Evolutionary conservation across 805 yeast species (phyloP).

Genomic region (Candida taoyuanica): DNA sequence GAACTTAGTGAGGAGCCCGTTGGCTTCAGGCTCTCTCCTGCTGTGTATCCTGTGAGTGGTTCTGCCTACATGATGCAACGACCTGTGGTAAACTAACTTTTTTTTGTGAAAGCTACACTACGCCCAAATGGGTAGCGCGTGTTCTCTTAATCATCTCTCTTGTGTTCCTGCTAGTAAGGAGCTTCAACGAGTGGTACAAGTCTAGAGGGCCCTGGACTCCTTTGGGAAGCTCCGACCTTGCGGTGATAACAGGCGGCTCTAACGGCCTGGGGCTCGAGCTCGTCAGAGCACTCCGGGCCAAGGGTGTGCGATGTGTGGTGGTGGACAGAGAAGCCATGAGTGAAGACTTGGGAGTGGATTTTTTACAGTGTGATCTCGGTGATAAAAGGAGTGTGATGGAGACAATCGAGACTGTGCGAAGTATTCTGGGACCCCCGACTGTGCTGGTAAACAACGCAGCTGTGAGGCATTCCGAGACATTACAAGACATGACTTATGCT

Average conservation of each 20-base stretch:
- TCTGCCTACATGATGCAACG: too few relatives aligned
- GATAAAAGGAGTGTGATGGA: constrained; percentile 37
- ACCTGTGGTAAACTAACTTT: too few relatives aligned
- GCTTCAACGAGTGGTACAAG: constrained; percentile 13
- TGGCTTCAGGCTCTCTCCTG: constrained; percentile 1
- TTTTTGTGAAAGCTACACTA: constrained; percentile 2
- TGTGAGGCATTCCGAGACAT: constrained; percentile 46
- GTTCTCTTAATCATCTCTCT: not conserved
- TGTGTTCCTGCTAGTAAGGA: not conserved
- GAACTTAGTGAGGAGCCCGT: not conserved
- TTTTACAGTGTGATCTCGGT: constrained; percentile 65
- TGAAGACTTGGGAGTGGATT: constrained; percentile 32
- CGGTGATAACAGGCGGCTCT: constrained; percentile 36
- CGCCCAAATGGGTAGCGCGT: constrained; percentile 2
- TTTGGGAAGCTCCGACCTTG: constrained; percentile 16
- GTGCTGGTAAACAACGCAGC: constrained; percentile 84
- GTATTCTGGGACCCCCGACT: constrained; percentile 53
- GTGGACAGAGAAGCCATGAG: constrained; percentile 26
- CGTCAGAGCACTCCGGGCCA: constrained; percentile 16
- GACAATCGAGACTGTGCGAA: constrained; percentile 33
- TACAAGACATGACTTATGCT: constrained; percentile 44
- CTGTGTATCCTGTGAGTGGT: constrained; percentile 3
- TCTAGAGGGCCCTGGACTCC: constrained; percentile 21
- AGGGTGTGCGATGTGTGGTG: constrained; percentile 23
- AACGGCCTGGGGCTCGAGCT: constrained; percentile 33